Base-by-base conservation (phyloP, 2,329 filamentous ascomycete species). In the Penicillium hordei region DNA sequence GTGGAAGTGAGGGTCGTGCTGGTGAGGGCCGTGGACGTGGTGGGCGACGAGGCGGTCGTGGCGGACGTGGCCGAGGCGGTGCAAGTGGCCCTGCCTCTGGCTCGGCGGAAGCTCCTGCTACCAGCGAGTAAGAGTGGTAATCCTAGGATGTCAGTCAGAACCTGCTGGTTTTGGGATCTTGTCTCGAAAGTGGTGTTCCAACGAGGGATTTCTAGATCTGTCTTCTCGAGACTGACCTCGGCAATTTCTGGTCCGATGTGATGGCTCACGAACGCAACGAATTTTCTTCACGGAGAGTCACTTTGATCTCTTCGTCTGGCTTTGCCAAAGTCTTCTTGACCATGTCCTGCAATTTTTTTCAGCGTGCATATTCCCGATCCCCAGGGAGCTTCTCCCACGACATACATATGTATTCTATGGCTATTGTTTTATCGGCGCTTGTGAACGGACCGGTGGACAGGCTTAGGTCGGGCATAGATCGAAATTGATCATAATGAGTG, bases 191-290 rank as follows among this genome's bases (percentile, higher is more conserved):
- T 31, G 19, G n/a, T 27, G 43, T 52, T 58, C 48, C 29, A 43
- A 48, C 39, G 43, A 58, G 44, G 38, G 48, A 29, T 42, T 43
- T 57, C 59, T 60, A 42, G 44, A 44, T 52, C 57, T 60, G 34
- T 52, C 62, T 46, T 56, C 50, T 62, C n/a, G 23, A 15, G 40
- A 38, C 34, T 46, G 38, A 7, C 25, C 21, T 52, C 49, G 15
- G 21, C 15, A 21, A 36, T 48, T 45, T 31, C 56, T 61, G 66
- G 66, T 61, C 60, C 66, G 68, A 68, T 71, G 66, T 69, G 68
- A 74, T 68, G 68, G 70, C 70, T 70, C 62, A 75, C 67, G 71
- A 73, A 70, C 65, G 70, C 66, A 65, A 74, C 66, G 70, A 72
- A 69, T 71, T 67, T 68, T 66, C 62, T 68, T 68, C 55, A 60